phyloP scores from a whole-genome alignment of 805 yeast genomes.

The Monosporozyma aquatica region DNA sequence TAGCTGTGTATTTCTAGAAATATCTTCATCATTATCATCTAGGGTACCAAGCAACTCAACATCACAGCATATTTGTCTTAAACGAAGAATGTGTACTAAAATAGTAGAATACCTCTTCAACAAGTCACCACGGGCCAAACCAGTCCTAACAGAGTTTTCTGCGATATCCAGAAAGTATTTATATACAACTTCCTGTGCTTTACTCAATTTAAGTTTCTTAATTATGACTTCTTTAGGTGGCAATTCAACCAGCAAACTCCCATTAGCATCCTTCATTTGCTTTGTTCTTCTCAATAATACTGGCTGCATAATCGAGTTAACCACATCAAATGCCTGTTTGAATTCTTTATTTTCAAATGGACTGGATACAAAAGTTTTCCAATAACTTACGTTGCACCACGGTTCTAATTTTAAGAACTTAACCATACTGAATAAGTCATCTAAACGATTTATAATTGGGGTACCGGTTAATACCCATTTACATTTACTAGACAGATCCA shows the following conservation, averaged over 20 bases:
- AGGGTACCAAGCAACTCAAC: conserved; percentile 47
- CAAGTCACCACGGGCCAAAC: conserved; percentile 56
- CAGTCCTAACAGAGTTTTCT: conserved; percentile 48
- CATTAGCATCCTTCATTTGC: conserved; percentile 65
- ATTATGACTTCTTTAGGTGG: conserved; percentile 70
- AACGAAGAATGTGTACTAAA: conserved; percentile 69
- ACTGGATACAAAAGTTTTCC: conserved; percentile 77
- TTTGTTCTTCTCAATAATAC: conserved; percentile 78
- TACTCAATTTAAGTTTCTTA: conserved; percentile 57
- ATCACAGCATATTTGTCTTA: conserved; percentile 87
- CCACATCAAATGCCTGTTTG: conserved; percentile 66
- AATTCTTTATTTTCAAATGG: conserved; percentile 74
- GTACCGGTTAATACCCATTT: conserved; percentile 91
- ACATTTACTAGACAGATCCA: conserved; percentile 52
- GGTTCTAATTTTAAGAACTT: conserved; percentile 76
- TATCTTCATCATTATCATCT: conserved; percentile 47
- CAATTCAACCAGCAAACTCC: conserved; percentile 61
- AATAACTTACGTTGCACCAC: conserved; percentile 75
- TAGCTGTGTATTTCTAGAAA: conserved; percentile 14
- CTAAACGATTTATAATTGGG: conserved; percentile 80
- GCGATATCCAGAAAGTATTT: conserved; percentile 62
- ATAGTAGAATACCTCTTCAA: conserved; percentile 68
- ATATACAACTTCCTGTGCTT: conserved; percentile 57
- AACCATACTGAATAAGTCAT: conserved; percentile 73
- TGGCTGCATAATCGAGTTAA: conserved; percentile 81